Base-by-base conservation (phyloP, 331 rosid genomes). In the Rhamnella rubrinervis region DNA sequence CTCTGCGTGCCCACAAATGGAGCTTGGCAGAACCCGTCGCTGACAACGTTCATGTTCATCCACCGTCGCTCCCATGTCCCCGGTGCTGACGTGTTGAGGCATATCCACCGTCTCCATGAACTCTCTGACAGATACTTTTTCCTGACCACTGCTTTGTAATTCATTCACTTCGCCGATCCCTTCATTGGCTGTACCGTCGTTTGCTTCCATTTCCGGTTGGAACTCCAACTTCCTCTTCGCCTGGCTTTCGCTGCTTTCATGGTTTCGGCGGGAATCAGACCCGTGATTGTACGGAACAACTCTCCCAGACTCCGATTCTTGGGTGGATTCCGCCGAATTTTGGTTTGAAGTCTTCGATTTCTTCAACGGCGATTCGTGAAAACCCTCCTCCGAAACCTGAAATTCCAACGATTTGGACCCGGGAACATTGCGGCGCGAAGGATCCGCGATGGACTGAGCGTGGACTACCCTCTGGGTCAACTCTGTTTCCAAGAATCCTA, bases 401-500 rank as follows among this genome's bases (percentile, higher is more conserved):
- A 65, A 7, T 0, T 35, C 80, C 59, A 8, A 10, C 31, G 20
- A 4, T 31, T 46, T 15, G 23, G 0, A 39, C 35, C 35, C 35
- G 5, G 35, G 35, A 31, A 31, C 35, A 31, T 31, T 31, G 35
- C 35, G 35, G 35, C 35, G 5, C 3, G 35, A 31, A 31, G 35
- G 35, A 31, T 6, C 35, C 35, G 35, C 5, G 35, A 2, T 31
- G 35, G 35, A 31, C 20, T 71, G 51, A 66, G 63, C 39, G 51
- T 35, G 51, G 26, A 13, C 55, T 12, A 6, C 74, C 66, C 59
- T 57, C 63, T 63, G 55, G 15, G 40, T 6, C n/a, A 9, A 37
- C 15, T 21, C 77, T 6, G 55, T 57, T 19, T 77, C 75, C 8
- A 73, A 17, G 59, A 83, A 46, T 81, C 78, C 84, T 76, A 75